Evolutionary conservation across 2,329 filamentous ascomycete species (phyloP).

Genomic region (Venturia pyrina): DNA sequence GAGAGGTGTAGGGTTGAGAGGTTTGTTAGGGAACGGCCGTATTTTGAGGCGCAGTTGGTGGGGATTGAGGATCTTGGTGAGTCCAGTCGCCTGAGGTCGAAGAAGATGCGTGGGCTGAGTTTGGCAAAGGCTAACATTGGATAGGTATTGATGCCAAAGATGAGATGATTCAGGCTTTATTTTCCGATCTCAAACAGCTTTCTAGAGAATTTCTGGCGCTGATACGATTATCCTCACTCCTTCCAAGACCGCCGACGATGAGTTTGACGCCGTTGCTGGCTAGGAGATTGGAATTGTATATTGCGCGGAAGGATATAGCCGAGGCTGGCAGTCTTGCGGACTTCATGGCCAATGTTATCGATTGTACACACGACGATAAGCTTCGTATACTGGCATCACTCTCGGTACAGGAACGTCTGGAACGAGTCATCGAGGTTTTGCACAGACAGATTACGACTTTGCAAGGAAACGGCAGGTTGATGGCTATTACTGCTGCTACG

Average conservation of each 20-base stretch:
- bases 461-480: slow-evolving; percentile 80
- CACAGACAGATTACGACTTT: slow-evolving; percentile 73
- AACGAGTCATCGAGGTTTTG: slow-evolving; percentile 73
- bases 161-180: slow-evolving; percentile 57
- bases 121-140: slow-evolving; percentile 6
- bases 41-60: slow-evolving; percentile 75
- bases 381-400: slow-evolving; percentile 74
- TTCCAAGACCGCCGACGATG: slow-evolving; percentile 57
- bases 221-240: slow-evolving; percentile 72
- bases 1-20: slow-evolving; percentile 66
- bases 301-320: slow-evolving; percentile 66
- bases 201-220: slow-evolving; percentile 81
- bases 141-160: slow-evolving; percentile 40
- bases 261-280: slow-evolving; percentile 76
- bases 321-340: slow-evolving; percentile 84
- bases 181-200: slow-evolving; percentile 70
- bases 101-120: too few species aligned
- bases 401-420: slow-evolving; percentile 66
- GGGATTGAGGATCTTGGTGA: slow-evolving; percentile 28
- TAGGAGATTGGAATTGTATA: slow-evolving; percentile 76
- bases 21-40: slow-evolving; percentile 67
- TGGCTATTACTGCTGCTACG: slow-evolving; percentile 60
- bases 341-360: slow-evolving; percentile 91
- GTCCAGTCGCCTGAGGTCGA: background rate
- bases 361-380: slow-evolving; percentile 83